Evolutionary conservation across 2,329 filamentous ascomycete species (phyloP).

Genomic region (Phoma sp.): DNA sequence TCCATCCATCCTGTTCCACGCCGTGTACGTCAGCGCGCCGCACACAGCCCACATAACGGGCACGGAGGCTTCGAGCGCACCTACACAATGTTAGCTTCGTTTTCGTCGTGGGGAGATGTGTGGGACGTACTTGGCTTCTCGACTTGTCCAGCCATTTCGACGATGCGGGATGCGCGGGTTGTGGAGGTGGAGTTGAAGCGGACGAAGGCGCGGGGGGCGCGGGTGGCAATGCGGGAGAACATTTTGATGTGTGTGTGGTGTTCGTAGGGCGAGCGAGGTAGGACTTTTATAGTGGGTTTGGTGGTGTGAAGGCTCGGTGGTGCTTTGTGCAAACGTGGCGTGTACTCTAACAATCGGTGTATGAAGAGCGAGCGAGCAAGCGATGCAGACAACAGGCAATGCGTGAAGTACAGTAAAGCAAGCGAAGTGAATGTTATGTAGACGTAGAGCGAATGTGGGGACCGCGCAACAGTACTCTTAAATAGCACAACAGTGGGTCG

Average conservation of each 20-base stretch:
- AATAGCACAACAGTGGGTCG: no score
- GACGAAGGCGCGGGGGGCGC: slow-evolving; percentile 25
- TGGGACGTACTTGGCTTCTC: slow-evolving; percentile 38
- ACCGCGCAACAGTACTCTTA: no score
- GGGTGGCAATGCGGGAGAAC: slow-evolving; percentile 35
- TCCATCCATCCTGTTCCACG: slow-evolving; percentile 42
- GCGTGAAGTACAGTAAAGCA: slow-evolving; percentile 1
- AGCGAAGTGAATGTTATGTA: not conserved
- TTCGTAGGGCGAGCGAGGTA: not conserved
- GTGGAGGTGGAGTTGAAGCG: slow-evolving; percentile 43
- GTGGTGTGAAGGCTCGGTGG: not conserved
- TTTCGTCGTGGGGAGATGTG: not conserved
- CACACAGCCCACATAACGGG: slow-evolving; percentile 43
- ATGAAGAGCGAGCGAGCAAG: not conserved
- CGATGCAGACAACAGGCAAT: not conserved
- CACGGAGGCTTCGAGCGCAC: slow-evolving; percentile 38
- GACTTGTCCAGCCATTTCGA: slow-evolving; percentile 40
- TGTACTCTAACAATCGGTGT: not conserved
- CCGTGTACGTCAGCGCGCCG: slow-evolving; percentile 35
- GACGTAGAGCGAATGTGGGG: slow-evolving; percentile 3
- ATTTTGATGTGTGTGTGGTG: slow-evolving; percentile 8
- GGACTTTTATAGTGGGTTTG: not conserved
- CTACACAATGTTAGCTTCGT: slow-evolving; percentile 15
- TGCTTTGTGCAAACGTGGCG: not conserved
- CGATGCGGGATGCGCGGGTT: slow-evolving; percentile 33